Conservation (phyloP, 2,329 filamentous ascomycete species). For the Diaporthe humulicola region DNA sequence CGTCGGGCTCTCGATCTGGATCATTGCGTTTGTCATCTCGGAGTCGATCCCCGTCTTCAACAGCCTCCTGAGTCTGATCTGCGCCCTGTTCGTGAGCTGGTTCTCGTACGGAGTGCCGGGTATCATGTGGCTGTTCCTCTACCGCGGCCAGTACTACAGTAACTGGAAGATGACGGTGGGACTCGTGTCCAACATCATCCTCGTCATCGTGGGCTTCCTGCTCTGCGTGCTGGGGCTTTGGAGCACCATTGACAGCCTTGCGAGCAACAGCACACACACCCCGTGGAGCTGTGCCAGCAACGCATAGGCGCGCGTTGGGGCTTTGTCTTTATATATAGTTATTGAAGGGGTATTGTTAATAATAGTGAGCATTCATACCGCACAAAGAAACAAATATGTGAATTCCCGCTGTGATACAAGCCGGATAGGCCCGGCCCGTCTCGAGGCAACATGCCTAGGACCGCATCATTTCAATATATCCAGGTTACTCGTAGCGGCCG, state of each 20-base stretch:
- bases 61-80: conserved; percentile 73
- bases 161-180: conserved; percentile 48
- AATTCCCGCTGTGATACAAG: not conserved
- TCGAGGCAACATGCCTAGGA: not conserved
- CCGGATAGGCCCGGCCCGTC: conserved; percentile 21
- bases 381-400: not conserved
- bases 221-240: conserved; percentile 56
- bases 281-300: conserved; percentile 55
- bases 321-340: not conserved
- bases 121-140: conserved; percentile 62
- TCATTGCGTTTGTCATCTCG: conserved; percentile 76
- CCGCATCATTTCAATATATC: not conserved
- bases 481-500: not conserved
- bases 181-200: conserved; percentile 49
- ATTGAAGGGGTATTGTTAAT: not conserved
- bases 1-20: conserved; percentile 69
- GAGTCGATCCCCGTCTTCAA: conserved; percentile 79
- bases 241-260: conserved; percentile 55
- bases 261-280: conserved; percentile 45
- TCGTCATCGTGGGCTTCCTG: conserved; percentile 51
- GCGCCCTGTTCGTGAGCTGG: conserved; percentile 75
- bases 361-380: not conserved
- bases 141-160: conserved; percentile 56
- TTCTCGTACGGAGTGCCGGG: conserved; percentile 69
- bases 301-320: conserved; percentile 33